Base-by-base conservation (phyloP, 225 moss, liverwort and hornwort species). In the Physcomitrium patens region DNA sequence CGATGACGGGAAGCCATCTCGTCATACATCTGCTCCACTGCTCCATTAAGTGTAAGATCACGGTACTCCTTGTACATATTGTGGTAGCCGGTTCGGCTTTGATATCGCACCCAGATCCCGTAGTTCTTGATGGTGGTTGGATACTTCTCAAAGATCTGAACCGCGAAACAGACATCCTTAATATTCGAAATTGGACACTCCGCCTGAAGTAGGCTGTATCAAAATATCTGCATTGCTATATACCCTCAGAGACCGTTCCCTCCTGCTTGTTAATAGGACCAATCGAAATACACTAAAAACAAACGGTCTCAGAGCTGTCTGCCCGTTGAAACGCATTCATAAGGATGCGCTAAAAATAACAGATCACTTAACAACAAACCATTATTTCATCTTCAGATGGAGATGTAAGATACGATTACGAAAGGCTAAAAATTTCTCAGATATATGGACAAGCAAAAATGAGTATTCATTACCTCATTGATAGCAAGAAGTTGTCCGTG, bases 1-100 rank as follows among this genome's bases (percentile, higher is more conserved):
- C 89, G 84, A 73, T 89, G 89, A 11, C 90, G 87, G 77, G 90
- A 89, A n/a, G 90, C 90, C 90, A 90, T 90, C 65, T 87, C 90
- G 28, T 90, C 90, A 18, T 90, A 90, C 90, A 87, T 87, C 73
- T 90, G 90, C 79, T 90, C 90, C 19, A 90, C 90, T 14, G 90
- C 31, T 37, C 31, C 31, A 37, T 37, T 37, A 4, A 37, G 31
- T 37, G 31, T 37, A 37, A 37, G 31, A 37, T 37, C 31, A 4
- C 31, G 31, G 31, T 37, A 37, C 31, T 37, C 31, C 31, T 37
- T 37, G 31, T 37, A 37, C 31, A 37, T 37, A 4, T 37, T 37
- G 31, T 37, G 31, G 31, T 37, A 37, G 31, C 31, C 31, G 5
- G 31, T 37, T 37, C 31, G 31, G 5, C 31, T 37, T 37, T 37